A percentile compares a stretch with the other conserved stretches of the same genome.
phyloP scores from a whole-genome alignment of 1,284 basidiomycete species.

The Marasmius oreades region DNA sequence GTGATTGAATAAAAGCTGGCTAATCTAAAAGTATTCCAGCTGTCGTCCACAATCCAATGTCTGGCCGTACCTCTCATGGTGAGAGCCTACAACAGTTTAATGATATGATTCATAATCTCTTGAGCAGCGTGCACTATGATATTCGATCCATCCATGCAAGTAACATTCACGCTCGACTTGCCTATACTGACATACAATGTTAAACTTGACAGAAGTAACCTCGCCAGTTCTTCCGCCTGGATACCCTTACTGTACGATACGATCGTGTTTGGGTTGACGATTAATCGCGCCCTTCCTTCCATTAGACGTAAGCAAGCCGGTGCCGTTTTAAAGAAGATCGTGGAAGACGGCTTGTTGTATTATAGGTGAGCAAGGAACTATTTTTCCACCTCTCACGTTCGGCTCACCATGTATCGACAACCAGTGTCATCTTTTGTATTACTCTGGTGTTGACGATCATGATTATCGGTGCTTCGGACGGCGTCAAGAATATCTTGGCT shows the following conservation, averaged over 20 bases:
- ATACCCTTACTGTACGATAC: slow-evolving; percentile 54
- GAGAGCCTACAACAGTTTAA: background rate
- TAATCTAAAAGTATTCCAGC: slow-evolving; percentile 24
- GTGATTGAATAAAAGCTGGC: background rate
- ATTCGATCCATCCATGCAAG: slow-evolving; percentile 38
- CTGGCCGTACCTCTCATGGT: slow-evolving; percentile 14
- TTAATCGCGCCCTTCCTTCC: slow-evolving; percentile 40
- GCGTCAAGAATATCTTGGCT: slow-evolving; percentile 40
- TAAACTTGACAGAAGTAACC: slow-evolving; percentile 23
- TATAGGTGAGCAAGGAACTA: slow-evolving; percentile 32
- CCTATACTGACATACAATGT: background rate
- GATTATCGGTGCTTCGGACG: slow-evolving; percentile 34
- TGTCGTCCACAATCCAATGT: slow-evolving; percentile 30
- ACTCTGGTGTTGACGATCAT: slow-evolving; percentile 43
- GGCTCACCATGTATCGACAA: background rate
- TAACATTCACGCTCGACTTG: background rate
- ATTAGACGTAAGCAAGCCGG: slow-evolving; percentile 35
- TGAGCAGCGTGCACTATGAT: slow-evolving; percentile 52
- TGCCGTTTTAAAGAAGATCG: slow-evolving; percentile 40
- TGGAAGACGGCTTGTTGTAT: slow-evolving; percentile 54
- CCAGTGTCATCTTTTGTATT: slow-evolving; percentile 40
- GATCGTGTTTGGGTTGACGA: slow-evolving; percentile 43
- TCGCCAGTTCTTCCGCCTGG: slow-evolving; percentile 50
- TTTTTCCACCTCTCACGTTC: no score
- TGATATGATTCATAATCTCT: background rate